phyloP scores from a whole-genome alignment of 257 asterid genomes.

The Gardenia jasminoides region DNA sequence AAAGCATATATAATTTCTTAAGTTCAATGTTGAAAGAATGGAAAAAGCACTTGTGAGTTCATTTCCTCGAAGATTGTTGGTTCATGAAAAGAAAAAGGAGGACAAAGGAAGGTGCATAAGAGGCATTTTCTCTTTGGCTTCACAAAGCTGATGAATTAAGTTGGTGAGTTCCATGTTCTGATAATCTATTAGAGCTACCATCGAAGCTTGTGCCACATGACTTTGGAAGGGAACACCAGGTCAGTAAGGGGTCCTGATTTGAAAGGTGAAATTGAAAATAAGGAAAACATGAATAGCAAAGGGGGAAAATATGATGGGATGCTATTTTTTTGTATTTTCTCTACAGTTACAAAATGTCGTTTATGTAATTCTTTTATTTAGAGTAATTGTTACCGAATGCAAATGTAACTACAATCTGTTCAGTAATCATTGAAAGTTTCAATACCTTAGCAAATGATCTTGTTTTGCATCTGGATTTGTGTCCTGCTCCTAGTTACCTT shows the following conservation, averaged over 20 bases:
- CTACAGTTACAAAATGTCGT: constrained; percentile 18
- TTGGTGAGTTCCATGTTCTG: not conserved
- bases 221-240: not conserved
- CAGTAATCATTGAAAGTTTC: not conserved
- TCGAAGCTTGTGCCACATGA: constrained; percentile 5
- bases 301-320: not conserved
- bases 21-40: not conserved
- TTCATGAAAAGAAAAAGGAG: not conserved
- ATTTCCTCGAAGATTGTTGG: not conserved
- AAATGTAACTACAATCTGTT: not conserved
- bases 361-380: not conserved
- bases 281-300: not conserved
- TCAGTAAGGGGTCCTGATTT: not conserved
- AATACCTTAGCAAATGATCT: not conserved
- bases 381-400: not conserved
- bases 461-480: not conserved
- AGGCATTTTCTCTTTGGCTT: too few species aligned
- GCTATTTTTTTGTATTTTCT: constrained; percentile 10
- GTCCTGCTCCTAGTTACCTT: too few species aligned
- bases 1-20: constrained; percentile 1
- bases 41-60: not conserved
- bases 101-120: too few species aligned
- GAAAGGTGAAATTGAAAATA: not conserved
- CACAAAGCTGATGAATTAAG: not conserved
- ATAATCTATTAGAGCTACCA: not conserved